Evolutionary conservation across 2,329 filamentous ascomycete genomes (phyloP).

Genomic region (Cyanodermella asteris): DNA sequence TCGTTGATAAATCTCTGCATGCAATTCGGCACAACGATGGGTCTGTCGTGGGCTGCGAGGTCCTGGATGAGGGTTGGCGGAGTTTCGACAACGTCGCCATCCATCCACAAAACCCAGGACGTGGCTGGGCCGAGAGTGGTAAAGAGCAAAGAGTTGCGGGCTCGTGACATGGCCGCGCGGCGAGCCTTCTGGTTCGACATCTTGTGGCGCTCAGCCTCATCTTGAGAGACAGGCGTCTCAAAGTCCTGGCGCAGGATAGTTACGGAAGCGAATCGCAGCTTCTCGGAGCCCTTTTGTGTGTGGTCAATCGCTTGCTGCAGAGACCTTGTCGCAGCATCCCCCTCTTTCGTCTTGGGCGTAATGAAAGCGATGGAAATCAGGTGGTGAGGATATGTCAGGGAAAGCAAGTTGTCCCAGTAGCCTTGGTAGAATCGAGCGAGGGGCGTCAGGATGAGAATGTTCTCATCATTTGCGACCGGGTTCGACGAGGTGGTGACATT

Average conservation of each 20-base stretch:
- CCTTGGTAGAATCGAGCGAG: conserved; percentile 80
- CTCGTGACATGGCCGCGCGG: conserved; percentile 75
- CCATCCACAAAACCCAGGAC: conserved; percentile 93
- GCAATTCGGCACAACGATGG: conserved; percentile 89
- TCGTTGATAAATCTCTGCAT: conserved; percentile 69
- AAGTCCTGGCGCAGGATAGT: conserved; percentile 93
- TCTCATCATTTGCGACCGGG: conserved; percentile 60
- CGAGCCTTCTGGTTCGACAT: conserved; percentile 72
- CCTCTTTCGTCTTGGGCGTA: conserved; percentile 78
- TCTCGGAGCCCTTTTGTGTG: conserved; percentile 64
- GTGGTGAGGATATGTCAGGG: conserved; percentile 73
- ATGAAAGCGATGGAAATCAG: conserved; percentile 93
- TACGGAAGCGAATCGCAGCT: conserved; percentile 72
- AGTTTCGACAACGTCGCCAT: conserved; percentile 78
- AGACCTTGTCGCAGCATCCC: conserved; percentile 62
- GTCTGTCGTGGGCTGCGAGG: conserved; percentile 64
- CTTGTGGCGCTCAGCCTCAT: conserved; percentile 77
- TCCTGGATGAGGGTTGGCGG: conserved; percentile 75
- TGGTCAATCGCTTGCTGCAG: conserved; percentile 69
- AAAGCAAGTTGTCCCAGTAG: conserved; percentile 87
- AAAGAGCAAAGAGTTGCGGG: conserved; percentile 84
- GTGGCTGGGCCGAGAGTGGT: conserved; percentile 79
- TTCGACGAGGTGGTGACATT: conserved; percentile 65
- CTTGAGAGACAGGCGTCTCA: conserved; percentile 66
- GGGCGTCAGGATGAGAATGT: conserved; percentile 76